Conservation (phyloP, 2,329 filamentous ascomycete genomes). For the Aphanoascus verrucosus region DNA sequence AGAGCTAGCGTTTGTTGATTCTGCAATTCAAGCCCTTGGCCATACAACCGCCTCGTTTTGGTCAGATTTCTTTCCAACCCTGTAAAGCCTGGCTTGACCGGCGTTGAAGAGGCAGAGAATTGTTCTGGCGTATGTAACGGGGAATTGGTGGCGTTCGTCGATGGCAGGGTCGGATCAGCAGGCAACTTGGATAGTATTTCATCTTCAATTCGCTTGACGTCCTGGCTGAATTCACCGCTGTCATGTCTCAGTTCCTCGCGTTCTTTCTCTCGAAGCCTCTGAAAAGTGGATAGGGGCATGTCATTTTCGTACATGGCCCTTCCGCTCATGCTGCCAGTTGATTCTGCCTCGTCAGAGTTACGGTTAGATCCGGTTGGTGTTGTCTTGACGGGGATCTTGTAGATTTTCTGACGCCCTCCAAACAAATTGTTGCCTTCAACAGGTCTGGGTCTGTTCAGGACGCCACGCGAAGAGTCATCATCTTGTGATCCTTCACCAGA, state of each 20-base stretch:
- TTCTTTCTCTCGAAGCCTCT: slow-evolving; percentile 48
- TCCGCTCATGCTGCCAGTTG: slow-evolving; percentile 46
- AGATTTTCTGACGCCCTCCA: slow-evolving; percentile 90
- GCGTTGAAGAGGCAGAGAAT: slow-evolving; percentile 16
- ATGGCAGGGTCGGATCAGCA: slow-evolving; percentile 65
- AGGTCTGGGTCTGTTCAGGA: slow-evolving; percentile 73
- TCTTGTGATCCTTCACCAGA: slow-evolving; percentile 55
- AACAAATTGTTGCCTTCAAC: slow-evolving; percentile 88
- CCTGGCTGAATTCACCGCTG: background rate
- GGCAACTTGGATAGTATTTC: slow-evolving; percentile 56
- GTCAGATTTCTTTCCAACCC: slow-evolving; percentile 54
- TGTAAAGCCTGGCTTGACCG: slow-evolving; percentile 23
- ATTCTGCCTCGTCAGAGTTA: slow-evolving; percentile 25
- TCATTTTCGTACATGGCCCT: slow-evolving; percentile 78
- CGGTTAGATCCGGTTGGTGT: slow-evolving; percentile 29
- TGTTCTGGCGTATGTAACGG: slow-evolving; percentile 40
- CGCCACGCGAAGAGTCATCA: slow-evolving; percentile 51
- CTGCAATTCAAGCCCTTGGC: slow-evolving; percentile 68
- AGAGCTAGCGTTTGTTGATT: slow-evolving; percentile 69
- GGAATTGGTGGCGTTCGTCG: slow-evolving; percentile 78
- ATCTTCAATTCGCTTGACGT: slow-evolving; percentile 1
- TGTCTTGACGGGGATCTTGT: slow-evolving; percentile 58
- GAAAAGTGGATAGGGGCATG: slow-evolving; percentile 70
- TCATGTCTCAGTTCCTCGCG: slow-evolving; percentile 33
- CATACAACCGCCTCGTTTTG: slow-evolving; percentile 67